phyloP scores from a whole-genome alignment of 192 early-diverging fungal genomes.

The Obelidium mucronatum region DNA sequence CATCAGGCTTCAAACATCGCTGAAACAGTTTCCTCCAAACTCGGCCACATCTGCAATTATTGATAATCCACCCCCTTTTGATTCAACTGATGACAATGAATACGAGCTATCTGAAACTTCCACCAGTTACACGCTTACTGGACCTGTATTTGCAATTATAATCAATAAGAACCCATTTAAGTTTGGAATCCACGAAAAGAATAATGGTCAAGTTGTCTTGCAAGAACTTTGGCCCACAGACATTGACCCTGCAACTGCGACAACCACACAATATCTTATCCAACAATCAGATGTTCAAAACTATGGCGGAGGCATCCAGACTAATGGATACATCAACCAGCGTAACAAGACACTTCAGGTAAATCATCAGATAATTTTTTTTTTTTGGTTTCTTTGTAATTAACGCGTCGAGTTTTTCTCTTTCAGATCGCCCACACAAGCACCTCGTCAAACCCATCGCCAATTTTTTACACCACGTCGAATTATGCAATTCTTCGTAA shows the following conservation, averaged over 20 bases:
- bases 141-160: not conserved
- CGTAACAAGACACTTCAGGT: not conserved
- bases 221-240: not conserved
- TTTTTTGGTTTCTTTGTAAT: not conserved
- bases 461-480: not conserved
- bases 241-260: not conserved
- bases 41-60: not conserved
- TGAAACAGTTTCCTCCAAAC: not conserved
- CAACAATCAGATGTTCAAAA: not conserved
- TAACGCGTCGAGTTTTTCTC: not conserved
- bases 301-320: conserved; percentile 9
- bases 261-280: not conserved
- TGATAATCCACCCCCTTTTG: not conserved
- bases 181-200: not conserved
- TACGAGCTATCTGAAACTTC: not conserved
- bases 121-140: not conserved
- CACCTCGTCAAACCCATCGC: not conserved
- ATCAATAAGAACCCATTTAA: not conserved
- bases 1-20: not conserved
- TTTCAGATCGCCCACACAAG: not conserved
- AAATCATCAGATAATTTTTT: not conserved
- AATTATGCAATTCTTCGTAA: conserved; percentile 21
- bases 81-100: not conserved
- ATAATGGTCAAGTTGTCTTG: not conserved
- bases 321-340: conserved; percentile 12